Evolutionary conservation across 768 basidiomycete genomes (phyloP).

Genomic region (Inosperma sp.): DNA sequence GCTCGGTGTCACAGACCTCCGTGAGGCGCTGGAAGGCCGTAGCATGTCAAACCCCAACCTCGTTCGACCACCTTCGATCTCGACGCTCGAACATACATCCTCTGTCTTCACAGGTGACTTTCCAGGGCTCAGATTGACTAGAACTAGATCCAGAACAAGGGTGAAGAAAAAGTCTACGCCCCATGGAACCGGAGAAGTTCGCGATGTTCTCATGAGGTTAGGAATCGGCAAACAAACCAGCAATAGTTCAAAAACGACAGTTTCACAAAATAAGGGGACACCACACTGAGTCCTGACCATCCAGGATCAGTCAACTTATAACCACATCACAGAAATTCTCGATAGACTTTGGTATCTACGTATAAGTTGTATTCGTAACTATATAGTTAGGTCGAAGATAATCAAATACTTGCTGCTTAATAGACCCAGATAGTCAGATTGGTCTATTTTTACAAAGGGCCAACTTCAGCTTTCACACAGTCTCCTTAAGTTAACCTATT

Average conservation of each 20-base stretch:
- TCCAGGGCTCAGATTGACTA: conserved; percentile 39
- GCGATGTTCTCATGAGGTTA: conserved; percentile 76
- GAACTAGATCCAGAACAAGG: conserved; percentile 50
- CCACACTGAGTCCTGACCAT: neutral
- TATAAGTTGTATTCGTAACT: too few relatives aligned
- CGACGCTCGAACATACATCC: conserved; percentile 68
- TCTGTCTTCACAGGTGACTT: conserved; percentile 39
- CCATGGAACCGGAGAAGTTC: conserved; percentile 63
- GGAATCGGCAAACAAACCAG: conserved; percentile 73
- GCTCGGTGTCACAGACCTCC: conserved; percentile 82
- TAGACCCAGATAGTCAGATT: too few relatives aligned
- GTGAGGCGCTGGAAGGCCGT: conserved; percentile 85
- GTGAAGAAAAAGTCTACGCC: conserved; percentile 46
- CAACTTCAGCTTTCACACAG: too few relatives aligned
- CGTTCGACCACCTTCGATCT: conserved; percentile 64
- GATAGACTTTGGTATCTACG: too few relatives aligned
- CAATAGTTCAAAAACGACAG: conserved; percentile 66
- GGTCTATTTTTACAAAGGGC: too few relatives aligned
- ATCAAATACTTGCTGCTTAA: too few relatives aligned
- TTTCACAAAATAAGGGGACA: conserved; percentile 33
- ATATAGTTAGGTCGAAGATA: too few relatives aligned
- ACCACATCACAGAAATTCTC: too few relatives aligned
- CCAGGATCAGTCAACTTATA: neutral
- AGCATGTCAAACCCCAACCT: conserved; percentile 78
- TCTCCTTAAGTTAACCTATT: too few relatives aligned